phyloP scores from a whole-genome alignment of 495 filamentous ascomycete species.

The Penicillium salamii region DNA sequence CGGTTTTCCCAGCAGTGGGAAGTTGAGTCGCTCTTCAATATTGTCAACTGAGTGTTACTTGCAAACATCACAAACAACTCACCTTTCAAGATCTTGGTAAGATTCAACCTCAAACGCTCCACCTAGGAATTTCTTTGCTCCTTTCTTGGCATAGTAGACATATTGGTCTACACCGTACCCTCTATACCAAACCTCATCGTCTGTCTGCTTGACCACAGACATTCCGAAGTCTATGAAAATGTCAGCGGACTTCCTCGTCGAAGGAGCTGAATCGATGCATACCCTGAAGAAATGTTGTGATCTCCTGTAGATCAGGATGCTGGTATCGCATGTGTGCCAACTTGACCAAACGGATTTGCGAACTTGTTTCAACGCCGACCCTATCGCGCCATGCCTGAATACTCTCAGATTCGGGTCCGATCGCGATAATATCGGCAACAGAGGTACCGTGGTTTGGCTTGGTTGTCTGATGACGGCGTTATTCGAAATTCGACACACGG shows the following conservation, averaged over 20 bases:
- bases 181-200: slow-evolving; percentile 54
- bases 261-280: neutral
- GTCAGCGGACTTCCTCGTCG: neutral
- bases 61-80: neutral
- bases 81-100: slow-evolving; percentile 51
- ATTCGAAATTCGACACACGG: neutral
- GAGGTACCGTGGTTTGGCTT: slow-evolving; percentile 35
- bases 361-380: slow-evolving; percentile 29
- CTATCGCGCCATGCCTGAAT: slow-evolving; percentile 32
- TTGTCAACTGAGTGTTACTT: too few species aligned
- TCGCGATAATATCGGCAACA: slow-evolving; percentile 33
- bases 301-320: slow-evolving; percentile 43
- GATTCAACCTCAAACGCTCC: slow-evolving; percentile 54
- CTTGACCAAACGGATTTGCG: slow-evolving; percentile 40
- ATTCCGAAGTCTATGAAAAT: slow-evolving; percentile 54
- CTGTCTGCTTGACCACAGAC: slow-evolving; percentile 36
- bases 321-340: slow-evolving; percentile 51
- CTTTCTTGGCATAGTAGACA: slow-evolving; percentile 48
- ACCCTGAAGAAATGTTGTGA: slow-evolving; percentile 37
- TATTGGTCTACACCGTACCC: slow-evolving; percentile 62
- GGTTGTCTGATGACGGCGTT: neutral
- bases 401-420: slow-evolving; percentile 29
- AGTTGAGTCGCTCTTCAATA: slow-evolving; percentile 24
- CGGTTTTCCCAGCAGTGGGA: slow-evolving; percentile 22
- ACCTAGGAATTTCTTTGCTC: slow-evolving; percentile 52